These are phyloP conservation scores for Ceratobasidium sp. DNA, from an alignment of 1,284 basidiomycete genomes.

Conservation along the genomic window DNA sequence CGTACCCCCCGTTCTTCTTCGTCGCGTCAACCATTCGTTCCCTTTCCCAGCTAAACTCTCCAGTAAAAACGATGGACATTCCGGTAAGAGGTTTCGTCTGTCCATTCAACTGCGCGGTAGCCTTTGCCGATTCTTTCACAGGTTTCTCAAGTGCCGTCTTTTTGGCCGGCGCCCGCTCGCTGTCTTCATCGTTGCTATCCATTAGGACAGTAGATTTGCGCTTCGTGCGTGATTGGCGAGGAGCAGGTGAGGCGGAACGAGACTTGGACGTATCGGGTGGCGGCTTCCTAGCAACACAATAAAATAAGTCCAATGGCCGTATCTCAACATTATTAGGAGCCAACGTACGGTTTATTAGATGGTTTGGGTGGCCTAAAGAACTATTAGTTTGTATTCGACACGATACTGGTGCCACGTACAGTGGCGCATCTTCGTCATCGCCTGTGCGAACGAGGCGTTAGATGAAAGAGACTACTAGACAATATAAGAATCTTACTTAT, in stretches of 20 bases:
- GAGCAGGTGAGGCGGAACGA: slow-evolving; percentile 21
- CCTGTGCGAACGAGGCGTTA: slow-evolving; percentile 3
- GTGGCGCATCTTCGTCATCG: slow-evolving; percentile 28
- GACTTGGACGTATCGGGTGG: slow-evolving; percentile 16
- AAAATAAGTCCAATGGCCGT: not conserved
- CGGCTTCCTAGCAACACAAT: not conserved
- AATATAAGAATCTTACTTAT: slow-evolving; percentile 13
- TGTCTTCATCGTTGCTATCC: slow-evolving; percentile 46
- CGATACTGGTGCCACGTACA: not conserved
- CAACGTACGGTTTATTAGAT: slow-evolving; percentile 19
- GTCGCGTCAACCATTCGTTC: slow-evolving; percentile 52
- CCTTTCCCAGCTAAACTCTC: slow-evolving; percentile 50
- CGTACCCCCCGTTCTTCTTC: slow-evolving; percentile 50
- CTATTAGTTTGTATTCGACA: not conserved
- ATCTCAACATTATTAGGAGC: too few species aligned
- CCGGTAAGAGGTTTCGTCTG: slow-evolving; percentile 20
- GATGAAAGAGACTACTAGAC: not conserved
- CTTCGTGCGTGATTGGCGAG: slow-evolving; percentile 11
- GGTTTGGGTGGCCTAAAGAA: slow-evolving; percentile 10
- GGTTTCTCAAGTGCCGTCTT: slow-evolving; percentile 52
- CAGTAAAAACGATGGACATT: slow-evolving; percentile 37
- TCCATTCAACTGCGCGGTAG: slow-evolving; percentile 52
- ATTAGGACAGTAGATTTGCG: slow-evolving; percentile 44
- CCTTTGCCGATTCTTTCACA: slow-evolving; percentile 54
- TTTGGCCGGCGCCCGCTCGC: slow-evolving; percentile 21